Percentiles rank a stretch among this genome's conserved stretches.
Conservation (phyloP, 768 basidiomycete genomes). For the Mycena albidolilacea region DNA sequence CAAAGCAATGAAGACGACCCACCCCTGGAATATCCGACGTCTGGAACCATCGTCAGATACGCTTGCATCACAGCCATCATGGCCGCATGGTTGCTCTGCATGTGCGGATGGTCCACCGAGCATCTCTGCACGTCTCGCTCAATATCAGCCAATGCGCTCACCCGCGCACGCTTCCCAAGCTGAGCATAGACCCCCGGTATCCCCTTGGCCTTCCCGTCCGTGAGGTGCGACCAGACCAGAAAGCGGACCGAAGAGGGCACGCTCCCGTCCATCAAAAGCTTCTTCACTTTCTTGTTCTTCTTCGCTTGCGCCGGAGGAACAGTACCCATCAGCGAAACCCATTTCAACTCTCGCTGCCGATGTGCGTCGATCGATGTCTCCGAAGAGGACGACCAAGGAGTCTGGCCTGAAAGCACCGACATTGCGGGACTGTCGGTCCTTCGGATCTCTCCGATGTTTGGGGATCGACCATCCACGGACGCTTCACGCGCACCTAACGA, state of each 20-base stretch:
- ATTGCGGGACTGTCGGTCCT: conserved; percentile 61
- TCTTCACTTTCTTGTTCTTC: conserved; percentile 86
- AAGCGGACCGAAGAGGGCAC: conserved; percentile 90
- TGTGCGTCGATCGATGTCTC: conserved; percentile 73
- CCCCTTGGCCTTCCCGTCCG: conserved; percentile 80
- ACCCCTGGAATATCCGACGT: conserved; percentile 80
- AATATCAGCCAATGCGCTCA: conserved; percentile 66
- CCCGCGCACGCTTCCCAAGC: conserved; percentile 69
- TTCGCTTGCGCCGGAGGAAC: conserved; percentile 73
- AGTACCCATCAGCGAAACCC: conserved; percentile 76
- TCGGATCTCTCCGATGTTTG: conserved; percentile 43
- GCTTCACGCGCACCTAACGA: conserved; percentile 52
- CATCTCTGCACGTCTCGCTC: conserved; percentile 69
- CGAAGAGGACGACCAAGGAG: conserved; percentile 40
- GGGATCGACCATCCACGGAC: conserved; percentile 52
- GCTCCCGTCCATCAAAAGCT: conserved; percentile 76
- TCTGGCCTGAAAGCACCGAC: conserved; percentile 54
- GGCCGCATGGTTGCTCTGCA: conserved; percentile 70
- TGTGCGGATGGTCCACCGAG: conserved; percentile 72
- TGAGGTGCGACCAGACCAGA: conserved; percentile 86
- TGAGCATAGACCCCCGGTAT: conserved; percentile 80
- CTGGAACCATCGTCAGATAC: conserved; percentile 89
- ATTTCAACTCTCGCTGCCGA: conserved; percentile 81
- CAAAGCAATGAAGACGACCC: conserved; percentile 36
- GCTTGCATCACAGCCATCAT: conserved; percentile 75